A percentile compares a stretch with the other conserved stretches of the same genome.
Conservation (phyloP, 2,329 filamentous ascomycete genomes). For the Penicillium corylophilum region DNA sequence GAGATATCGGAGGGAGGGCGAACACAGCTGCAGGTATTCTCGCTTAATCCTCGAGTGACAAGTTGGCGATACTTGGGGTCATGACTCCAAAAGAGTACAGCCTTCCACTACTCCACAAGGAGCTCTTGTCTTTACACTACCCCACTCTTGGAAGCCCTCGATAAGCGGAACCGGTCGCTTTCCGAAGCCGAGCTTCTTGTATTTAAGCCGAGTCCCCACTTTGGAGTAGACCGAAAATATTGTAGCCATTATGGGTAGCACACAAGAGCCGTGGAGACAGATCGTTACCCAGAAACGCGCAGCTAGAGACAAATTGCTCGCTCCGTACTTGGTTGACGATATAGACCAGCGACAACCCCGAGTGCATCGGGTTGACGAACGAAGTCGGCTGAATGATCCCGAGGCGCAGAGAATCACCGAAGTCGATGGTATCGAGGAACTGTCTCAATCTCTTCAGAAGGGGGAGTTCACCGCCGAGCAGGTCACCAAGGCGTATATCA, state of each 20-base stretch:
- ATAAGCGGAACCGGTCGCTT: conserved; percentile 9
- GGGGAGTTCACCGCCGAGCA: conserved; percentile 31
- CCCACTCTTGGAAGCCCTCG: conserved; percentile 7
- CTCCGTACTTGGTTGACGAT: conserved; percentile 29
- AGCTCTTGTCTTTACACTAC: neutral
- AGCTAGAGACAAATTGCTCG: conserved; percentile 26
- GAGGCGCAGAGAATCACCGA: conserved; percentile 31
- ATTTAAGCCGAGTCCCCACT: neutral
- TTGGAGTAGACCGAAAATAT: neutral
- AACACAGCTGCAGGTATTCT: too few relatives aligned
- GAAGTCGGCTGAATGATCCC: conserved; percentile 24
- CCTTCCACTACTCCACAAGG: neutral
- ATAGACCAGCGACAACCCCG: conserved; percentile 24
- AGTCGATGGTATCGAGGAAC: conserved; percentile 25
- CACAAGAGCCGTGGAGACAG: conserved; percentile 29
- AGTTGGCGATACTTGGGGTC: neutral
- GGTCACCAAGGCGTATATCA: conserved; percentile 32
- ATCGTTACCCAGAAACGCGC: conserved; percentile 30
- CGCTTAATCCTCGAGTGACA: too few relatives aligned
- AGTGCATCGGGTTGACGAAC: conserved; percentile 23
- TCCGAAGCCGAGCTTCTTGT: neutral
- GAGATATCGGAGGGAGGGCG: neutral
- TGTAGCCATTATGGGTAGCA: conserved; percentile 16
- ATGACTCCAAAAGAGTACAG: neutral
- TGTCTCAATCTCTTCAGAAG: conserved; percentile 22